Base-by-base conservation (phyloP, 225 moss, liverwort and hornwort genomes). In the Marchantia polymorpha region DNA sequence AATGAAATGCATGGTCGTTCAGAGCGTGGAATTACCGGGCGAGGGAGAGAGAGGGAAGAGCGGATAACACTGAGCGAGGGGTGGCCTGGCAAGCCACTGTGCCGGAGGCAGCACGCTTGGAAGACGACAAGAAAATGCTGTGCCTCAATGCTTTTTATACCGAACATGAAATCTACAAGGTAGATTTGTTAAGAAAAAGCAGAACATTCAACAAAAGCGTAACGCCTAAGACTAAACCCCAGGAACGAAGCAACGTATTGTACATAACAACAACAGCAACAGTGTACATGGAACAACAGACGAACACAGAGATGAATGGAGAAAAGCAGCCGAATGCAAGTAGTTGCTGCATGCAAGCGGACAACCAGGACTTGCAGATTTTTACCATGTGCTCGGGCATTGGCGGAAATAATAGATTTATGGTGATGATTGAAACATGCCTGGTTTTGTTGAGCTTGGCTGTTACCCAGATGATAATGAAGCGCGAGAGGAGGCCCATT, bases 161-260 rank as follows among this genome's bases (percentile, higher is more conserved):
- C 13, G 9, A 56, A 56, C 65, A 66, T 66, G 8, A 66, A 26
- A 66, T 66, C 65, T 66, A 66, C 65, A 10, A 26, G 26, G 65
- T 66, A 66, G 65, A 66, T 66, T 66, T 66, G 65, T 30, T 30
- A 66, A 26, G 65, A 27, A 66, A 66, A 66, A 66, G 65, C 65
- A 66, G 65, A 66, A 66, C 65, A 66, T 30, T 66, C 65, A 66
- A 66, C 27, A 26, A 66, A 26, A 26, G 65, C 26, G 65, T 66
- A 66, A 66, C 65, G 65, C 65, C 65, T 66, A 26, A 30, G 65
- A 66, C 65, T 66, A 66, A 66, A 12, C 65, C 65, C 26, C 27
- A 66, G 14, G 65, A 27, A 30, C 12, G 27, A 26, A 66, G 65
- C 6, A 66, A 66, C 6, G 65, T 66, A 66, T 66, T 66, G 14